A percentile compares a stretch with the other conserved stretches of the same genome.
These are phyloP conservation scores for Hanseniaspora pseudoguilliermondii DNA, from an alignment of 805 yeast genomes.

Conservation along the genomic window DNA sequence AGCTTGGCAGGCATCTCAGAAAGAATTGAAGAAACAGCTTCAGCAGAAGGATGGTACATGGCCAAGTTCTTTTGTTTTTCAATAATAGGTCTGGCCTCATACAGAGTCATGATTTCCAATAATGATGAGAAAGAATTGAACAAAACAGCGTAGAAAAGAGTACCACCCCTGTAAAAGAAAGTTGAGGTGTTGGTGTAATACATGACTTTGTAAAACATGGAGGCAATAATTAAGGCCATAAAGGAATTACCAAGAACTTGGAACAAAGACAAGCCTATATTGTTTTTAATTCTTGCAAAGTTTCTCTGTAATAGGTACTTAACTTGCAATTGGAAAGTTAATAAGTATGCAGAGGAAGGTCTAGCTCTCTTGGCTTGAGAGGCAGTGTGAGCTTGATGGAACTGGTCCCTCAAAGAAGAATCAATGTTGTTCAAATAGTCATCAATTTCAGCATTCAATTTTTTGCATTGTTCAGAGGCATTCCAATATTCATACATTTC, in stretches of 20 bases:
- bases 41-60: conserved; percentile 47
- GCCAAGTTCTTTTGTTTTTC: conserved; percentile 49
- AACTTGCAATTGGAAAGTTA: conserved; percentile 41
- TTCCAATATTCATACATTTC: conserved; percentile 54
- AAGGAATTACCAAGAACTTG: conserved; percentile 34
- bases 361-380: conserved; percentile 38
- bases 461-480: conserved; percentile 34
- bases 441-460: conserved; percentile 35
- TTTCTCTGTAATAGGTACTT: conserved; percentile 36
- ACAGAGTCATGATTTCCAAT: conserved; percentile 43
- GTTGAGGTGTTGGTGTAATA: conserved; percentile 30
- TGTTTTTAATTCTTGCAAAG: conserved; percentile 37
- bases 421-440: conserved; percentile 26
- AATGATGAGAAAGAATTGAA: conserved; percentile 51
- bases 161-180: conserved; percentile 46
- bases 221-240: conserved; percentile 45
- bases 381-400: conserved; percentile 36
- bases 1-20: conserved; percentile 43
- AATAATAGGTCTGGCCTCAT: conserved; percentile 44
- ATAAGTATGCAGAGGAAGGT: conserved; percentile 40
- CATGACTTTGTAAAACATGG: conserved; percentile 44
- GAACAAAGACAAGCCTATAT: conserved; percentile 36
- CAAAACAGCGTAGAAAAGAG: conserved; percentile 53
- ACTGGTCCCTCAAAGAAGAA: conserved; percentile 16
- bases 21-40: conserved; percentile 41